A percentile compares a stretch with the other conserved stretches of the same genome.
Conservation (phyloP, 495 filamentous ascomycete species). For the Neurospora hispaniola region DNA sequence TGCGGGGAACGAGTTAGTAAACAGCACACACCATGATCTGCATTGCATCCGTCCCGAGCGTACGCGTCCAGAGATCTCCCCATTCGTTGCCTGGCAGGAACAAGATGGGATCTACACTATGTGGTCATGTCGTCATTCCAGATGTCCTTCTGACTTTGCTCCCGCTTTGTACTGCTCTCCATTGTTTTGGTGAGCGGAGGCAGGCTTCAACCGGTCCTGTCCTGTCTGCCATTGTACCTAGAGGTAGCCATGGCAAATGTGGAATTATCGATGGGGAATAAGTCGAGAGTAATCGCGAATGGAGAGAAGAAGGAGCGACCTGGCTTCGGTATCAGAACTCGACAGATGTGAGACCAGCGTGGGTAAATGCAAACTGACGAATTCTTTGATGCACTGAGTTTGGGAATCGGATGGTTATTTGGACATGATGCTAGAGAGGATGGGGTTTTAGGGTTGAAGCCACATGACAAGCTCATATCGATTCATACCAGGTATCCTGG, state of each 20-base stretch:
- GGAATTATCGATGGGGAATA: neutral
- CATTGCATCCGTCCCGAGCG: neutral
- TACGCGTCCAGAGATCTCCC: neutral
- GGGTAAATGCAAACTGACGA: neutral
- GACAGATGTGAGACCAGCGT: too few relatives aligned
- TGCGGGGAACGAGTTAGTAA: conserved; percentile 7
- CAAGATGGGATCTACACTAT: neutral
- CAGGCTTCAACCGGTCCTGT: neutral
- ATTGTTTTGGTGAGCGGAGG: neutral
- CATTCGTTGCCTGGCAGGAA: neutral
- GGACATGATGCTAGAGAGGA: neutral
- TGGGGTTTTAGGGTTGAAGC: neutral
- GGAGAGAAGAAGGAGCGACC: too few relatives aligned
- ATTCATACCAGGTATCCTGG: neutral
- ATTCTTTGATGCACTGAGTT: too few relatives aligned
- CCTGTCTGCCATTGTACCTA: neutral
- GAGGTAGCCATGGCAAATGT: neutral
- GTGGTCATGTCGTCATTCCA: neutral
- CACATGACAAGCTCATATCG: neutral
- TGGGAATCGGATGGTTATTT: neutral
- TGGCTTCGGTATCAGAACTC: too few relatives aligned
- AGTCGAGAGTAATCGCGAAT: neutral
- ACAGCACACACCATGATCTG: neutral
- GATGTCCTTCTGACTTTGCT: neutral
- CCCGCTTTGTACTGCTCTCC: too few relatives aligned